Conservation (phyloP, 2,329 filamentous ascomycete species). For the Erysiphe pulchra region DNA sequence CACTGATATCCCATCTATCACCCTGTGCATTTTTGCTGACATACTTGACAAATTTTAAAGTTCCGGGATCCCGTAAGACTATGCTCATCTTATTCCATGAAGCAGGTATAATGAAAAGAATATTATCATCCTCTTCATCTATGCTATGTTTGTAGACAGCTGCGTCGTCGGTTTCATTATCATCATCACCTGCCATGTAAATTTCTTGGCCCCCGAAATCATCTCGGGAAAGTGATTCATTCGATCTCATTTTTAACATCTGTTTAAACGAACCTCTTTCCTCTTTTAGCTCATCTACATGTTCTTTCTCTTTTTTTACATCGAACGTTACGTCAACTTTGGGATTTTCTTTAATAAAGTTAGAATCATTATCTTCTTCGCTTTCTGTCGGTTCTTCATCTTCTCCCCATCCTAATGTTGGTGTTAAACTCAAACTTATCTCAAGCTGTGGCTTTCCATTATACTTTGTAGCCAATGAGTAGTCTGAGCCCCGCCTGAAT, state of each 20-base stretch:
- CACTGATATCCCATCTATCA: constrained; percentile 80
- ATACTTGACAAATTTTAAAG: constrained; percentile 89
- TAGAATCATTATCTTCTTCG: constrained; percentile 15
- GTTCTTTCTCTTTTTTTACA: constrained; percentile 10
- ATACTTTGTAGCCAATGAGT: constrained; percentile 76
- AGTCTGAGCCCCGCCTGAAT: constrained; percentile 71
- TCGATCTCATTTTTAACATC: not conserved
- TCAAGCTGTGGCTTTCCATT: constrained; percentile 57
- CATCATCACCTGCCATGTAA: constrained; percentile 79
- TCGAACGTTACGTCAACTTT: constrained; percentile 10
- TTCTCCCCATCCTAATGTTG: constrained; percentile 62
- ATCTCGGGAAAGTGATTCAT: constrained; percentile 6
- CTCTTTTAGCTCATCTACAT: constrained; percentile 5
- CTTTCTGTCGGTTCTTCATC: constrained; percentile 26
- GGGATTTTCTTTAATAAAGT: constrained; percentile 10
- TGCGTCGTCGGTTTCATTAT: constrained; percentile 38
- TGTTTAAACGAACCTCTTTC: constrained; percentile 2
- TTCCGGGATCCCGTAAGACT: constrained; percentile 65
- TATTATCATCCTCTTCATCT: constrained; percentile 45
- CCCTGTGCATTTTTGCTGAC: constrained; percentile 60
- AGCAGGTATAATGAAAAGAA: constrained; percentile 41
- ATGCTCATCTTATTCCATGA: constrained; percentile 81
- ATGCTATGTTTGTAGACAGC: constrained; percentile 58
- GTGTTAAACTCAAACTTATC: constrained; percentile 67
- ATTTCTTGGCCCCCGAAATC: constrained; percentile 54